Percentiles rank a stretch among this genome's conserved stretches.
Conservation (phyloP, 352 stramenopile species). For the Phytophthora lateralis region DNA sequence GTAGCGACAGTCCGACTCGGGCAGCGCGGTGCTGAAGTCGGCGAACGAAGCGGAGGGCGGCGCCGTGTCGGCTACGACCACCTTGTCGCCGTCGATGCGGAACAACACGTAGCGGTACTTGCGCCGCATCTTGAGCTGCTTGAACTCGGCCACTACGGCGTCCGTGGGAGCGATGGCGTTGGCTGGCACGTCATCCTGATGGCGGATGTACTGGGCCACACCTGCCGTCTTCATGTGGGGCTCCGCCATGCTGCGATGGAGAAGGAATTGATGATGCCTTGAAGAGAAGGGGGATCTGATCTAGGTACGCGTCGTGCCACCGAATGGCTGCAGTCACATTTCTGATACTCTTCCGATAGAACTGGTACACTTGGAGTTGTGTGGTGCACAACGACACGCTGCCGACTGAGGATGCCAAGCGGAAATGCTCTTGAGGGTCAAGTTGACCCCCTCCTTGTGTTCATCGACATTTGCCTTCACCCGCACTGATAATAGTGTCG, state of each 20-base stretch:
- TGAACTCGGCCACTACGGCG: constrained; percentile 71
- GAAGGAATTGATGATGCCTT: constrained; percentile 1
- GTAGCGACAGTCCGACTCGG: constrained; percentile 86
- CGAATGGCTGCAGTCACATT: constrained; percentile 10
- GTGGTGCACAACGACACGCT: background rate
- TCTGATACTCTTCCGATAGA: constrained; percentile 12
- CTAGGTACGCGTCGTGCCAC: constrained; percentile 2
- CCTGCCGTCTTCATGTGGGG: constrained; percentile 88
- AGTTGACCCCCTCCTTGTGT: background rate
- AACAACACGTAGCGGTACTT: constrained; percentile 88
- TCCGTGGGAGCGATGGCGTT: constrained; percentile 74
- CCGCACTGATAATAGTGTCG: too few species aligned
- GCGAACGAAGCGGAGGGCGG: constrained; percentile 55
- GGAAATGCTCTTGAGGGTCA: too few species aligned
- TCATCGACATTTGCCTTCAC: background rate
- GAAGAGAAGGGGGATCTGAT: constrained; percentile 2
- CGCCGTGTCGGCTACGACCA: constrained; percentile 66
- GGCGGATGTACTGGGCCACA: constrained; percentile 73
- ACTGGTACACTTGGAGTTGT: constrained; percentile 7
- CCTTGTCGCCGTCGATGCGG: constrained; percentile 75
- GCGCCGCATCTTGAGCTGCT: constrained; percentile 89
- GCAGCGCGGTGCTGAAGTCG: constrained; percentile 63
- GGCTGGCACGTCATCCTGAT: constrained; percentile 74
- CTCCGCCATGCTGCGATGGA: constrained; percentile 57
- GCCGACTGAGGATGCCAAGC: background rate